phyloP scores from a whole-genome alignment of 2,329 filamentous ascomycete genomes.

The Verticillium alfalfae region DNA sequence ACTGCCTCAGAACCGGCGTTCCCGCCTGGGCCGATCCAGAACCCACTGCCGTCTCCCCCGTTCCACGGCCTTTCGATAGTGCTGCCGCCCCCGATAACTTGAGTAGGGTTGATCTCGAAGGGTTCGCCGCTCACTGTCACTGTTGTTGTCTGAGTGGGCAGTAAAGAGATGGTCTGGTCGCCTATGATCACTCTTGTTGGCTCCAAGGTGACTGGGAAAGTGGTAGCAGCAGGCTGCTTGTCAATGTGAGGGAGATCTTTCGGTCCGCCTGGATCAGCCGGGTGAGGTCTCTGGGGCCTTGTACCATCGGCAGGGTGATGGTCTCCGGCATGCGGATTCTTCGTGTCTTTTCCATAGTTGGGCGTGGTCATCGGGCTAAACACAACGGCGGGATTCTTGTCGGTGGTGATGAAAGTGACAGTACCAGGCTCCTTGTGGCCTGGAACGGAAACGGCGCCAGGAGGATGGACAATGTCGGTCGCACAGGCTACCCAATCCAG shows the following conservation, averaged over 20 bases:
- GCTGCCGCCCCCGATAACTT: slow-evolving; percentile 36
- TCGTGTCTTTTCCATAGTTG: slow-evolving; percentile 4
- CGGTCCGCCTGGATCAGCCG: background rate
- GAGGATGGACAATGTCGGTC: background rate
- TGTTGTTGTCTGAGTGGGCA: slow-evolving; percentile 30
- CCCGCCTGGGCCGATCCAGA: background rate
- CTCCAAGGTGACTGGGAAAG: slow-evolving; percentile 37
- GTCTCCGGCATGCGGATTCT: background rate
- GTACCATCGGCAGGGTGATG: background rate
- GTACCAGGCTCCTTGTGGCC: slow-evolving; percentile 13
- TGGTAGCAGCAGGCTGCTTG: background rate
- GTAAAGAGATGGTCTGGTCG: slow-evolving; percentile 34
- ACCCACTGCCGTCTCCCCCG: slow-evolving; percentile 8
- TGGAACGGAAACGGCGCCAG: background rate
- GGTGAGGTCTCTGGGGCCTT: slow-evolving; percentile 1
- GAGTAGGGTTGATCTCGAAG: slow-evolving; percentile 43
- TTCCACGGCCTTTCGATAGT: slow-evolving; percentile 35
- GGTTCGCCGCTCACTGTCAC: slow-evolving; percentile 33
- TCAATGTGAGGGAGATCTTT: slow-evolving; percentile 3
- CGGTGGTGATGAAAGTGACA: slow-evolving; percentile 43
- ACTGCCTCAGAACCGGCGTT: background rate
- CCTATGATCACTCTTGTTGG: slow-evolving; percentile 42
- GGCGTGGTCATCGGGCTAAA: slow-evolving; percentile 16
- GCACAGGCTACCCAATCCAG: background rate
- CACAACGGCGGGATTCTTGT: slow-evolving; percentile 49